These are phyloP conservation scores for Beauveria pseudobassiana DNA, from an alignment of 2,329 filamentous ascomycete species.

Conservation along the genomic window DNA sequence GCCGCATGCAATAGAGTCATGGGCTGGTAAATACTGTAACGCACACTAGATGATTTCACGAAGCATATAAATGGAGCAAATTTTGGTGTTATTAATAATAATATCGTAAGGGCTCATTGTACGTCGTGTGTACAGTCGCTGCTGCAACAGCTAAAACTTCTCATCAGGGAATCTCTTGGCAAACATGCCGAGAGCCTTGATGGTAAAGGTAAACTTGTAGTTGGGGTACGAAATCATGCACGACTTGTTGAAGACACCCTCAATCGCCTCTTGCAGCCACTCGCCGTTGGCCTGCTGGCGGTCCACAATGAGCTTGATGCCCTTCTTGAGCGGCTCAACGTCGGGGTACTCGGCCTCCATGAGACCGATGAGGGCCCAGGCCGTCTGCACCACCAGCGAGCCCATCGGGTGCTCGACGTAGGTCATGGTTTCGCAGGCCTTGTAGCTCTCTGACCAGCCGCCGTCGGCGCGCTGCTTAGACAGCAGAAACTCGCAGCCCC, in stretches of 20 bases:
- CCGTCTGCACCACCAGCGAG: constrained; percentile 89
- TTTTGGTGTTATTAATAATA: not conserved
- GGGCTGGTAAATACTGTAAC: not conserved
- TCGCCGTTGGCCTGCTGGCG: constrained; percentile 85
- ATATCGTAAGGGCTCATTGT: not conserved
- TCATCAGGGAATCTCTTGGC: constrained; percentile 63
- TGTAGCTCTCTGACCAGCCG: constrained; percentile 95
- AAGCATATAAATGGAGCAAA: constrained; percentile 2
- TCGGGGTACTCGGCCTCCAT: constrained; percentile 80
- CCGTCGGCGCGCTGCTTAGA: constrained; percentile 81
- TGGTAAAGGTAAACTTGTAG: constrained; percentile 94
- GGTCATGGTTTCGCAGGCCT: constrained; percentile 66
- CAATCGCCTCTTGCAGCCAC: constrained; percentile 92
- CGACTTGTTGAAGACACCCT: constrained; percentile 97
- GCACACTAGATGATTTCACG: not conserved
- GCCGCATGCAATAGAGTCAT: not conserved
- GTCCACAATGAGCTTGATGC: constrained; percentile 72
- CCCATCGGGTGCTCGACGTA: constrained; percentile 68
- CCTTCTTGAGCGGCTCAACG: constrained; percentile 61
- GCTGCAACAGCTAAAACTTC: constrained; percentile 29
- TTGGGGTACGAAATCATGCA: constrained; percentile 99
- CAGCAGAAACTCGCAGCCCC: constrained; percentile 79
- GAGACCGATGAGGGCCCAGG: constrained; percentile 78
- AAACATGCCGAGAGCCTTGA: constrained; percentile 92
- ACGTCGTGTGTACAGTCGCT: not conserved